Base-by-base conservation (phyloP, 208 protist genomes). In the Trypanosoma melophagium region DNA sequence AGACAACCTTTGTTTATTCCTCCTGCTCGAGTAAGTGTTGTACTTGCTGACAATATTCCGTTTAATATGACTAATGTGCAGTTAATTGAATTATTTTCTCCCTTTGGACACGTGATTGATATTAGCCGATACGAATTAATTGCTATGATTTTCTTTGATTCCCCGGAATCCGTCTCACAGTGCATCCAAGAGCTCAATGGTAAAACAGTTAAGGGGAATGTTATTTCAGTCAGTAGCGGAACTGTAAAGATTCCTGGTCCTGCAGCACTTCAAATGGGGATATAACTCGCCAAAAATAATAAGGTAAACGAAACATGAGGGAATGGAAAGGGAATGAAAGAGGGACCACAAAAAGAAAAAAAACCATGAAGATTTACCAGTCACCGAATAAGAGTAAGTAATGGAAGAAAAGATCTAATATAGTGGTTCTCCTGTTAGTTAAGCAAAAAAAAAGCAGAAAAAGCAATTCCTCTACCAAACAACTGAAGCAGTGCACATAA, bases 101-200 rank as follows among this genome's bases (percentile, higher is more conserved):
- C 73, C 3, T 90, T 80, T 71, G 87, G 90, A 21, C 80, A 76
- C 21, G 78, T 96, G 44, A 50, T 96, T n/a, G 87, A 96, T 60
- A 82, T 96, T 19, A 96, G 87, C 62, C 84, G 86, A 14, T 89
- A 65, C 79, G 83, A 89, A 41, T 41, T 86, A 44, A 87, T 87
- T 81, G 77, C 76, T 19, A 90, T 87, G 81, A 66, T 84, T 3
- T 88, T 70, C 61, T 96, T 89, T 66, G 80, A 89, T 53, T 91
- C 89, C 55, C 86, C 84, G 17, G 85, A 93, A 62, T 79, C 83
- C 21, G 87, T 93, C 16, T 81, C 89, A 74, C 59, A 86, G 56
- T 90, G 85, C 60, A 90, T 96, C 67, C 87, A 93, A 64, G 76
- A 90, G 25, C 62, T 92, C 19, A 93, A 96, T 58, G 90, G 90